These are phyloP conservation scores for Leishmania guyanensis DNA, from an alignment of 208 protist species.

Conservation along the genomic window DNA sequence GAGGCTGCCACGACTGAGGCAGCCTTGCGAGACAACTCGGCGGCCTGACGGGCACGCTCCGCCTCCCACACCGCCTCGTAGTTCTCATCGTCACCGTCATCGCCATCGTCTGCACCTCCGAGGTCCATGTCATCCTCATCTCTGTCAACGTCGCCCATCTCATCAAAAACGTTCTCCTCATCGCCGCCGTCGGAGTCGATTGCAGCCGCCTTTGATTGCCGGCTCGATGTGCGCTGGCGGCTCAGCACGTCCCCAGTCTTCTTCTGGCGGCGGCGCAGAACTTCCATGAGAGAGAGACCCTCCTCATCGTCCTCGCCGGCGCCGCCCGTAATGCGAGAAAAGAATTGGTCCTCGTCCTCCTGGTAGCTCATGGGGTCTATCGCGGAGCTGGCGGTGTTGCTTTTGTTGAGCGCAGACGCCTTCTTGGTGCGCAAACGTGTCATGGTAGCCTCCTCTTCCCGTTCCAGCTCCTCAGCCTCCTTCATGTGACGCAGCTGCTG, in stretches of 20 bases:
- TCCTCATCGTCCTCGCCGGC: slow-evolving; percentile 32
- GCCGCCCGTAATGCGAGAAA: slow-evolving; percentile 69
- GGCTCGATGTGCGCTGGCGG: slow-evolving; percentile 28
- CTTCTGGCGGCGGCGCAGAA: slow-evolving; percentile 62
- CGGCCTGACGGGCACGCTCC: slow-evolving; percentile 54
- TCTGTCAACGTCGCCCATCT: slow-evolving; percentile 15
- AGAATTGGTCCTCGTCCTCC: slow-evolving; percentile 92
- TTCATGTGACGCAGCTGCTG: slow-evolving; percentile 59
- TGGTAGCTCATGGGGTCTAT: slow-evolving; percentile 78
- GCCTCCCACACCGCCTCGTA: slow-evolving; percentile 73
- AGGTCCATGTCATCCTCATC: slow-evolving; percentile 39
- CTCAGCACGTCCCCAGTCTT: slow-evolving; percentile 33
- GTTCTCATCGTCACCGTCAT: slow-evolving; percentile 44
- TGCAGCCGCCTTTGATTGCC: slow-evolving; percentile 8
- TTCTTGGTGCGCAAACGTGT: slow-evolving; percentile 83
- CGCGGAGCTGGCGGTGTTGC: slow-evolving; percentile 38
- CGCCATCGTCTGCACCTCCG: slow-evolving; percentile 18
- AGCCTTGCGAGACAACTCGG: slow-evolving; percentile 27
- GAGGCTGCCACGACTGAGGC: slow-evolving; percentile 5
- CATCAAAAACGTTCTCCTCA: background rate
- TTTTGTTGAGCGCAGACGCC: slow-evolving; percentile 51
- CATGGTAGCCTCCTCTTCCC: slow-evolving; percentile 83
- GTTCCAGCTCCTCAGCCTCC: slow-evolving; percentile 83
- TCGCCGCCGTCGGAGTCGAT: slow-evolving; percentile 22
- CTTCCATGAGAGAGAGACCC: slow-evolving; percentile 83